phyloP scores from a whole-genome alignment of 2,329 filamentous ascomycete species.

The Xylariomycetidae sp. region DNA sequence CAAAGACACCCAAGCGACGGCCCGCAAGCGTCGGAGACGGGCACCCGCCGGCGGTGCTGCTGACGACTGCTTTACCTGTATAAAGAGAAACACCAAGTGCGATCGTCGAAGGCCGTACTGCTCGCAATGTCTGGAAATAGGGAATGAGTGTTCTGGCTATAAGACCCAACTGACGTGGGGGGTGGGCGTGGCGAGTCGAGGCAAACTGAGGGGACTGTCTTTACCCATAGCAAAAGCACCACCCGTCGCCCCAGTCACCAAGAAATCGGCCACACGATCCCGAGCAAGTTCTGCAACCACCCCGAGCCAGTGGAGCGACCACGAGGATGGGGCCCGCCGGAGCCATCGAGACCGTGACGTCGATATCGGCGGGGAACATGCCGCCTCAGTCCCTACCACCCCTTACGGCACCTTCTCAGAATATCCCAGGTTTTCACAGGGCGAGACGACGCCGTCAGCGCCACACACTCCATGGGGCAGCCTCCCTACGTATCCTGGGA shows the following conservation, averaged over 20 bases:
- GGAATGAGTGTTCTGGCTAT: conserved; percentile 92
- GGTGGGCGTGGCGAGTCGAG: conserved; percentile 89
- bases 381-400: conserved; percentile 36
- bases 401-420: conserved; percentile 38
- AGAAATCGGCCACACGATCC: conserved; percentile 42
- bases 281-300: conserved; percentile 40
- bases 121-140: conserved; percentile 86
- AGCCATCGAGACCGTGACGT: conserved; percentile 32
- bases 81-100: conserved; percentile 78
- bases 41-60: conserved; percentile 83
- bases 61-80: conserved; percentile 93
- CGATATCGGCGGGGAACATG: conserved; percentile 32
- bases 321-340: conserved; percentile 30
- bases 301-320: conserved; percentile 34
- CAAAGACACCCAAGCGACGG: conserved; percentile 48
- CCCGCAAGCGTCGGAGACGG: conserved; percentile 75
- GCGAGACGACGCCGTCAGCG: conserved; percentile 36
- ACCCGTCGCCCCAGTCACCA: conserved; percentile 45
- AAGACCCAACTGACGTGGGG: conserved; percentile 97
- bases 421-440: conserved; percentile 47
- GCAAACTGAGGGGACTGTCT: conserved; percentile 86
- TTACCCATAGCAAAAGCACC: conserved; percentile 62
- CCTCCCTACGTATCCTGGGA: conserved; percentile 41
- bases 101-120: conserved; percentile 92
- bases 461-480: conserved; percentile 41